Base-by-base conservation (phyloP, 2,329 filamentous ascomycete genomes). In the Epichloe sp. region DNA sequence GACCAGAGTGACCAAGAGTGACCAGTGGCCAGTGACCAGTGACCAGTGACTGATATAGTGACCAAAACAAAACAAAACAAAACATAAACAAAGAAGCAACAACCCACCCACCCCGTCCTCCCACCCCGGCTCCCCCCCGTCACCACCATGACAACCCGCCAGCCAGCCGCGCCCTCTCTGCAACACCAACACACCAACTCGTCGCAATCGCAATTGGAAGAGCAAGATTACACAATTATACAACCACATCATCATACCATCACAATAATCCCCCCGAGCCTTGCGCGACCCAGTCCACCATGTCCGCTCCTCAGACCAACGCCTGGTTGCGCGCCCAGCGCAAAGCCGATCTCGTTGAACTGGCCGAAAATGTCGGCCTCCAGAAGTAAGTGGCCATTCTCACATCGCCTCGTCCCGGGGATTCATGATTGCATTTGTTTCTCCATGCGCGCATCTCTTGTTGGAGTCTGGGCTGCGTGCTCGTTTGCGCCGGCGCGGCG, bases 301-400 rank as follows among this genome's bases (percentile, higher is more conserved):
- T 61, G 57, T 59, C 59, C 55, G 57, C 60, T 36, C 34, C 43
- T 5, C 51, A 56, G 56, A 77, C 65, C 60, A 80, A 84, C 63
- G 79, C 81, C 59, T 95, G 86, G 80, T 76, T 95, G 65, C 79
- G 83, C 68, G 77, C 78, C 66, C 86, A 93, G 77, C 84, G 86
- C 73, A 95, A 95, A 76, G 76, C 75, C 60, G 87, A 91, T 57
- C 78, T 95, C 52, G 68, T 80, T 59, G 83, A 86, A 56, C 75
- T 94, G 55, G 87, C 88, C 53, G 79, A 86, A 57, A 71, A 75
- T 45, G 77, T 86, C 55, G 84, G 84, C 53, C 72, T 91, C 50
- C 76, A 79, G 63, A 78, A 86, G 88, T 94, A 80, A 63, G 82
- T 78, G 42, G 45, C 47, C 56, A 45, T 41, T 15, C 47, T 21